Evolutionary conservation across 2,329 filamentous ascomycete species (phyloP).

Genomic region (Fusarium stilboides): DNA sequence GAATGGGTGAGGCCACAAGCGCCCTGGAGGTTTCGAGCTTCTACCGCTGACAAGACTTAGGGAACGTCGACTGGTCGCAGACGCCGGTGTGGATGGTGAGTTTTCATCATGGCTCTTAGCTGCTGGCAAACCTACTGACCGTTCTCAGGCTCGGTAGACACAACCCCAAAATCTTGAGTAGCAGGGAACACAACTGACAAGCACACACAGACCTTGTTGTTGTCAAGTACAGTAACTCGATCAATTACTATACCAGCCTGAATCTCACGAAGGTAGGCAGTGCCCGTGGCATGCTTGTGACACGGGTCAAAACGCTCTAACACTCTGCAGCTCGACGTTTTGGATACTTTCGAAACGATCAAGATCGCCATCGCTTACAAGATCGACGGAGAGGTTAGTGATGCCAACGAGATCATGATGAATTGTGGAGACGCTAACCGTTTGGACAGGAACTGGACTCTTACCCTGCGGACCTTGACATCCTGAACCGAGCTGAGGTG

Average conservation of each 20-base stretch:
- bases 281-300: conserved; percentile 14
- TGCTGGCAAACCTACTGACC: conserved; percentile 42
- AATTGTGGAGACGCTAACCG: conserved; percentile 49
- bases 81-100: conserved; percentile 69
- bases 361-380: conserved; percentile 82
- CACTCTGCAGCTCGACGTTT: conserved; percentile 58
- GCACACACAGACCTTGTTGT: conserved; percentile 71
- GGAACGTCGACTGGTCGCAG: conserved; percentile 70
- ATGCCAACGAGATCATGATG: conserved; percentile 28
- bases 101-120: conserved; percentile 34
- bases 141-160: conserved; percentile 49
- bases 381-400: conserved; percentile 51
- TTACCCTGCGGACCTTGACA: conserved; percentile 75
- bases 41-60: conserved; percentile 47
- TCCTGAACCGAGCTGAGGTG: conserved; percentile 73
- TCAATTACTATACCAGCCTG: conserved; percentile 77
- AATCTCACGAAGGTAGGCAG: conserved; percentile 67
- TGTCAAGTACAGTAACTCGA: conserved; percentile 72
- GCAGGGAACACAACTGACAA: conserved; percentile 40
- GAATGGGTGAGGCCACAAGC: conserved; percentile 55
- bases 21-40: conserved; percentile 36
- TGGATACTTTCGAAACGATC: conserved; percentile 81
- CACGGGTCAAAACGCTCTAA: conserved; percentile 10
- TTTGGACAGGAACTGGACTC: conserved; percentile 54
- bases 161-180: conserved; percentile 33